Conservation (phyloP, 768 basidiomycete genomes). For the Podaxis sp. region DNA sequence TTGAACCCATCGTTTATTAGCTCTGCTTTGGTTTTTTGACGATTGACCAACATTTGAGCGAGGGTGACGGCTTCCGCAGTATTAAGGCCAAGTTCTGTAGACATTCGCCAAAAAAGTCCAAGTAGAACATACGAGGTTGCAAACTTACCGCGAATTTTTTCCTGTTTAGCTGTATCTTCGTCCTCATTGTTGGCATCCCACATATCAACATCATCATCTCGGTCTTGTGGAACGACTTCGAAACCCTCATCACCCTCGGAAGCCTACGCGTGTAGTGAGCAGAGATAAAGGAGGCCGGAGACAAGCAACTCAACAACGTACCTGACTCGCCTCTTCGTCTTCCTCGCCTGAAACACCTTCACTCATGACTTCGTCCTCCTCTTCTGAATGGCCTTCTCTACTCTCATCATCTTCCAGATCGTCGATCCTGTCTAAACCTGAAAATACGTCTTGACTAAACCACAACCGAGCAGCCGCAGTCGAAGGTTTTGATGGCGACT, state of each 20-base stretch:
- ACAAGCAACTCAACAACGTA: background rate
- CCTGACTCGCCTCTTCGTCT: constrained; percentile 18
- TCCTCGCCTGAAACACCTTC: constrained; percentile 22
- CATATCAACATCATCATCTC: constrained; percentile 58
- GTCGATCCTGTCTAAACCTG: constrained; percentile 48
- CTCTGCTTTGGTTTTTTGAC: constrained; percentile 82
- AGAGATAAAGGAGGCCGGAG: background rate
- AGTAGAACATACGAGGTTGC: background rate
- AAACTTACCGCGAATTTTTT: constrained; percentile 63
- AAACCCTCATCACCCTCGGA: constrained; percentile 50
- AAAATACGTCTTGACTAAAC: constrained; percentile 94
- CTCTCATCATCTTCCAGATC: constrained; percentile 25
- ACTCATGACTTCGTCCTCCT: constrained; percentile 27
- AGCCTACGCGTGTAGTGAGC: background rate
- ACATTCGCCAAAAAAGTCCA: constrained; percentile 5
- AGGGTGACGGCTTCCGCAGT: constrained; percentile 91
- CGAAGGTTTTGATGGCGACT: constrained; percentile 30
- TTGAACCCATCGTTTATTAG: constrained; percentile 96
- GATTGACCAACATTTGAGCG: constrained; percentile 89
- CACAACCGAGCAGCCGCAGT: constrained; percentile 76
- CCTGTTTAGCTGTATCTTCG: constrained; percentile 64
- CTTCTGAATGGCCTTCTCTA: constrained; percentile 26
- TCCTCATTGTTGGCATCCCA: constrained; percentile 85
- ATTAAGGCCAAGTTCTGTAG: constrained; percentile 56
- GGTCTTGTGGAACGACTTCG: constrained; percentile 69